phyloP scores from a whole-genome alignment of 83 land plant species.

The Larix sibirica region DNA sequence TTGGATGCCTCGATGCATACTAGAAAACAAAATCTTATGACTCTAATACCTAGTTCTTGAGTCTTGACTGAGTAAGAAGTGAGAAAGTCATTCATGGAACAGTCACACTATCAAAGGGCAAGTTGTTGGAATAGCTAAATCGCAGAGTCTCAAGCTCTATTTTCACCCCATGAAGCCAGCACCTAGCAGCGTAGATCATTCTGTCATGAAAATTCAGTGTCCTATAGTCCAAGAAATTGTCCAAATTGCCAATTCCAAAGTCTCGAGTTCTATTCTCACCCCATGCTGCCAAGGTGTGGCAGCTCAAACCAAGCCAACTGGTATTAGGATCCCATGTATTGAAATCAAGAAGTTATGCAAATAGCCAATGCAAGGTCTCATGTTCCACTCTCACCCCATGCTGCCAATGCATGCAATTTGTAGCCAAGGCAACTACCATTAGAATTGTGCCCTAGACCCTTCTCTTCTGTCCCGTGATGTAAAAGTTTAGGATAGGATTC shows the following conservation, averaged over 20 bases:
- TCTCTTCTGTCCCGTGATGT: neutral
- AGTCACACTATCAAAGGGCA: neutral
- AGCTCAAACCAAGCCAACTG: neutral
- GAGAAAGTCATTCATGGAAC: too few species aligned
- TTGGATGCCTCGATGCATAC: neutral
- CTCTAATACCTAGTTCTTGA: neutral
- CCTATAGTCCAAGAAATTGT: neutral
- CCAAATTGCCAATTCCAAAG: neutral
- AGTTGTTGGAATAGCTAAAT: neutral
- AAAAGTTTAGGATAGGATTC: neutral
- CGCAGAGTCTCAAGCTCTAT: neutral
- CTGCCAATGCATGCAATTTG: neutral
- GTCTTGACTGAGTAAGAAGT: neutral
- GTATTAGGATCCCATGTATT: neutral
- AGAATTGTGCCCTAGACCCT: neutral
- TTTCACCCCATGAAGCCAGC: neutral
- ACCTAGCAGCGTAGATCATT: neutral
- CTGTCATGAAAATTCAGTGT: neutral
- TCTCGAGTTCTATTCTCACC: neutral
- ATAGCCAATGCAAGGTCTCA: neutral
- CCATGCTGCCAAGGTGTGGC: neutral
- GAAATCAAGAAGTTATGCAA: neutral
- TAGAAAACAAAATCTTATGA: neutral
- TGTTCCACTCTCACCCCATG: neutral
- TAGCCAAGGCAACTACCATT: neutral